Conservation (phyloP, 2,329 filamentous ascomycete genomes). For the Trichocomaceae sp. region DNA sequence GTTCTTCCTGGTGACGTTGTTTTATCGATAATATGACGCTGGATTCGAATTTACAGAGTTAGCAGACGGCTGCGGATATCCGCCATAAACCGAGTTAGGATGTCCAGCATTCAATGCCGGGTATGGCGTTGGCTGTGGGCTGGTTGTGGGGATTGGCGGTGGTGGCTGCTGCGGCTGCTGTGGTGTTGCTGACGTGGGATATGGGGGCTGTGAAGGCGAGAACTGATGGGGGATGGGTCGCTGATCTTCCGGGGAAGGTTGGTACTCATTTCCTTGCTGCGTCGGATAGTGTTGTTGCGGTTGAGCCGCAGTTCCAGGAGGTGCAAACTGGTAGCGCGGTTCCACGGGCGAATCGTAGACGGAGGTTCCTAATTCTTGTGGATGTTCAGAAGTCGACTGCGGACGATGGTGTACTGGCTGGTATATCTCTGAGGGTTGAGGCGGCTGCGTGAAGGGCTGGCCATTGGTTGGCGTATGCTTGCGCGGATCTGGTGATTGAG, state of each 20-base stretch:
- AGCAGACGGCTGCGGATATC: slow-evolving; percentile 31
- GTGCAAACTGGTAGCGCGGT: slow-evolving; percentile 30
- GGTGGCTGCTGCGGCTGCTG: slow-evolving; percentile 28
- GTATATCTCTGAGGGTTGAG: slow-evolving; percentile 36
- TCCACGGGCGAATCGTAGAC: slow-evolving; percentile 68
- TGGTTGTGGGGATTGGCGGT: slow-evolving; percentile 28
- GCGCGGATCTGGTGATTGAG: slow-evolving; percentile 37
- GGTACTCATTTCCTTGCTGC: slow-evolving; percentile 10
- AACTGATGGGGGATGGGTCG: slow-evolving; percentile 16
- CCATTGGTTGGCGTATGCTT: slow-evolving; percentile 27
- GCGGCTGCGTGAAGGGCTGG: slow-evolving; percentile 33
- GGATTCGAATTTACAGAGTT: slow-evolving; percentile 30
- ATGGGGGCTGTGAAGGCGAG: slow-evolving; percentile 25
- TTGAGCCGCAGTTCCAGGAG: slow-evolving; percentile 16
- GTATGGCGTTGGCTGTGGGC: slow-evolving; percentile 28
- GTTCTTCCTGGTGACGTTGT: background rate
- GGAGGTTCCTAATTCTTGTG: slow-evolving; percentile 72
- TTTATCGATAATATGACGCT: slow-evolving; percentile 34
- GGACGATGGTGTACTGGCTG: slow-evolving; percentile 48
- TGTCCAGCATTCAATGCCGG: slow-evolving; percentile 25
- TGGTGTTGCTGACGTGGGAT: slow-evolving; percentile 23
- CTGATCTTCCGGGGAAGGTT: slow-evolving; percentile 33
- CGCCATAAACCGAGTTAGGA: slow-evolving; percentile 27
- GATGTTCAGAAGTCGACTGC: slow-evolving; percentile 62
- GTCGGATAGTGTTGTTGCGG: slow-evolving; percentile 17